Evolutionary conservation across 2,329 filamentous ascomycete genomes (phyloP).

Genomic region (Beauveria sp.): DNA sequence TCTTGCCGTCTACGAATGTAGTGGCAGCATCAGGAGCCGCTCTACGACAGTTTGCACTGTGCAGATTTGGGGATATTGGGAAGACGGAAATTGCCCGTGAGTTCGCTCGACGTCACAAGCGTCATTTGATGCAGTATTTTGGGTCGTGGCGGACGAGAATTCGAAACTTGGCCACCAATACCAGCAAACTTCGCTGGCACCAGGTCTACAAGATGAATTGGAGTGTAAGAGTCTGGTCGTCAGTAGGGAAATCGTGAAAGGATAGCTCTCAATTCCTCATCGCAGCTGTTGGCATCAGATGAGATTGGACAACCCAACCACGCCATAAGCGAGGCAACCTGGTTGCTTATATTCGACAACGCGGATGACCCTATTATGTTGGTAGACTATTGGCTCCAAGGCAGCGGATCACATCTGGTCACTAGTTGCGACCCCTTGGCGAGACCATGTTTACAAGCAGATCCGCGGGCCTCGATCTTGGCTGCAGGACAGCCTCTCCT

Average conservation of each 20-base stretch:
- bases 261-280: slow-evolving; percentile 6
- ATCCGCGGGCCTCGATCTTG: not conserved
- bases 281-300: not conserved
- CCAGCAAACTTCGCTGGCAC: slow-evolving; percentile 2
- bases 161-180: slow-evolving; percentile 10
- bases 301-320: not conserved
- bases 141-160: slow-evolving; percentile 5
- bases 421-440: slow-evolving; percentile 8
- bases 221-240: slow-evolving; percentile 10
- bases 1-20: not conserved
- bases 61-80: slow-evolving; percentile 8
- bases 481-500: not conserved
- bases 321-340: not conserved
- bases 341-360: slow-evolving; percentile 11
- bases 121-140: slow-evolving; percentile 9
- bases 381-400: slow-evolving; percentile 9
- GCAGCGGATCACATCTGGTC: slow-evolving; percentile 8
- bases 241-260: slow-evolving; percentile 5
- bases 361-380: slow-evolving; percentile 10
- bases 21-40: not conserved
- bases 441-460: slow-evolving; percentile 6
- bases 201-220: slow-evolving; percentile 5
- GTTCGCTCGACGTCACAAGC: not conserved
- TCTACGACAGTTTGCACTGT: slow-evolving; percentile 6
- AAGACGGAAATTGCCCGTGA: slow-evolving; percentile 11